Conservation (phyloP, 129 eudicot genomes). For the Lactuca saligna region DNA sequence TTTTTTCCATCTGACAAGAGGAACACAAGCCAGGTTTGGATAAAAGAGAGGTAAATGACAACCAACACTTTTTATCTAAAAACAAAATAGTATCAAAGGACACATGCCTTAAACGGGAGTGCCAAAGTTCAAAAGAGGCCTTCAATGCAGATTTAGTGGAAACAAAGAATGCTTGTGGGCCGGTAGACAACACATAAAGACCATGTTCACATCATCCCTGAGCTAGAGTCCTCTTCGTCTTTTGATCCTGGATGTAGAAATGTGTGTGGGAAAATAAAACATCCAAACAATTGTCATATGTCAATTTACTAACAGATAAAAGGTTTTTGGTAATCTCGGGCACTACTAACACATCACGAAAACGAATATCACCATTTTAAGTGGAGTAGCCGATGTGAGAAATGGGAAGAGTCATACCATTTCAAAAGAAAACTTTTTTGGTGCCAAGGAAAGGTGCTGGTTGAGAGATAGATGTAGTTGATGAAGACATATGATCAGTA, state of each 20-base stretch:
- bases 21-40: no score
- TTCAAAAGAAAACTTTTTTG: neutral
- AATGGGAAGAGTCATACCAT: constrained; percentile 1
- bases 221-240: neutral
- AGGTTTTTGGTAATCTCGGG: neutral
- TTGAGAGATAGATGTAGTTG: neutral
- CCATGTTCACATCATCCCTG: neutral
- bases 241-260: neutral
- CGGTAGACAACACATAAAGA: neutral
- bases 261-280: neutral
- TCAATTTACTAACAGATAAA: neutral
- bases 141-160: no score
- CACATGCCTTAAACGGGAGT: no score
- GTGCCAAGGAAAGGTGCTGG: neutral
- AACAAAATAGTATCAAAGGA: no score
- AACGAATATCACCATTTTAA: neutral
- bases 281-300: neutral
- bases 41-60: no score
- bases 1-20: no score
- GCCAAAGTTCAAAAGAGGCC: no score
- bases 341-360: neutral
- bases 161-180: no score
- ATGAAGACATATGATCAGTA: no score
- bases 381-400: neutral
- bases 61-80: no score